These are phyloP conservation scores for Arthroderma sp. DNA, from an alignment of 2,329 filamentous ascomycete genomes.

Conservation along the genomic window DNA sequence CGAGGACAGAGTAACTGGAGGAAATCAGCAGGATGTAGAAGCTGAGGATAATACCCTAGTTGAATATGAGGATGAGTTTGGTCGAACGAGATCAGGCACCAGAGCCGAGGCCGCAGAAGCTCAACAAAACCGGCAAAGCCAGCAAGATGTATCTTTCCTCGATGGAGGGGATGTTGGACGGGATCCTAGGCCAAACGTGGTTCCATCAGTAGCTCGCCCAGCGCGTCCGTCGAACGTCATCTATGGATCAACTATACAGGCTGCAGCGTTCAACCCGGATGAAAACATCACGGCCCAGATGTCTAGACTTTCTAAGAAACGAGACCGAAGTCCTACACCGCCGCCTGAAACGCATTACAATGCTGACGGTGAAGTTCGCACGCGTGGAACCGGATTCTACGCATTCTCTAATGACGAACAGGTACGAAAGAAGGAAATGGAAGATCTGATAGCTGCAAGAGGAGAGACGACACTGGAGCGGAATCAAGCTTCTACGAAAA, in stretches of 20 bases:
- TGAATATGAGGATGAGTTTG: conserved; percentile 86
- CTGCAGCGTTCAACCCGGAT: conserved; percentile 68
- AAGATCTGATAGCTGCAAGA: conserved; percentile 54
- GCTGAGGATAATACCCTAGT: conserved; percentile 49
- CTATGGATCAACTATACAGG: conserved; percentile 73
- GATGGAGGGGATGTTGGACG: conserved; percentile 13
- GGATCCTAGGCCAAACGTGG: conserved; percentile 16
- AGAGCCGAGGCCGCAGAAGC: conserved; percentile 54
- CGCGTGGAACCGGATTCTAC: conserved; percentile 84
- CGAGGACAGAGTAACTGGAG: conserved; percentile 33
- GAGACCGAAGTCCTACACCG: conserved; percentile 69
- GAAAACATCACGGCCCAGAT: conserved; percentile 54
- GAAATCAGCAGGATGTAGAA: conserved; percentile 26
- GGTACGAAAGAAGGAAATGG: conserved; percentile 60
- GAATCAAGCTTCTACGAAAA: conserved; percentile 44
- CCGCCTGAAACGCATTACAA: conserved; percentile 77
- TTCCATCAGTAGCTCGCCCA: conserved; percentile 25
- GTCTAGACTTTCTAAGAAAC: conserved; percentile 62
- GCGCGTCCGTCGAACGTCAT: conserved; percentile 59
- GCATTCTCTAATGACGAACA: conserved; percentile 70
- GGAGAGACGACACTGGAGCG: conserved; percentile 55
- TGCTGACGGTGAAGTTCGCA: conserved; percentile 67
- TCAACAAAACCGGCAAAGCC: conserved; percentile 35
- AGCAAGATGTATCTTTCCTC: conserved; percentile 12
- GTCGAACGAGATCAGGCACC: conserved; percentile 64